Evolutionary conservation across 306 rosid species (phyloP), one percentile per base, ranked within the genome.

Genomic region (Mimosa pudica): DNA sequence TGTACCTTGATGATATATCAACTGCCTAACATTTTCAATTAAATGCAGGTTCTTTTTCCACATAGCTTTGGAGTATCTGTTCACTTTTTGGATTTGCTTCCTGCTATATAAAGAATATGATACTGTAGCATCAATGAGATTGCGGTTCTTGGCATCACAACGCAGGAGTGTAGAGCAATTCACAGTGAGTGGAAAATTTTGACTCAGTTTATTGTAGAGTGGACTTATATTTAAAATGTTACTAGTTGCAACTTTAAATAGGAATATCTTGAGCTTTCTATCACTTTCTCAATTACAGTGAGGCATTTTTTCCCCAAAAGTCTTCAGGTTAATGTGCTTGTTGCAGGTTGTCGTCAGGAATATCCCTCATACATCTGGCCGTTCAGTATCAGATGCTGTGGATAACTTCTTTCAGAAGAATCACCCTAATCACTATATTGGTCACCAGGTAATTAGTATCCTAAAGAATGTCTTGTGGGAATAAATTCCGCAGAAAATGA

Each of bases 311-410:
- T 24, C 30, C 30, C 30, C 30, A 24, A 20, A 75, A 74, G 77
- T 79, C 41, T 41, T 81, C 17, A 7, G 36, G 57, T 52, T 75
- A 68, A 51, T 69, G 55, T 77, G 54, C 67, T 65, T 85, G 82
- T 77, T 88, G 77, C 92, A 95, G 99, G 99, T 95, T 66, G 89
- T 89, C 38, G 99, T 93, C 55, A 87, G 92, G 86, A 93, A 82
- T 70, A 80, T 95, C 74, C 99, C 98, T 73, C 86, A 78, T 66
- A 81, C 72, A 52, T 71, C 92, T 76, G 93, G 99, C 79, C 89
- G 80, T 75, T 83, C 97, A 8, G 24, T 85, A 32, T 86, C 96
- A 0, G 96, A 95, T 55, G 51, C 81, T 6, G 87, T 95, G 47
- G 98, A 95, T 41, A 85, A 87, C 71, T 95, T 91, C 87, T 95